Base-by-base conservation (phyloP, 2,329 filamentous ascomycete species). In the Sclerotinia minor region DNA sequence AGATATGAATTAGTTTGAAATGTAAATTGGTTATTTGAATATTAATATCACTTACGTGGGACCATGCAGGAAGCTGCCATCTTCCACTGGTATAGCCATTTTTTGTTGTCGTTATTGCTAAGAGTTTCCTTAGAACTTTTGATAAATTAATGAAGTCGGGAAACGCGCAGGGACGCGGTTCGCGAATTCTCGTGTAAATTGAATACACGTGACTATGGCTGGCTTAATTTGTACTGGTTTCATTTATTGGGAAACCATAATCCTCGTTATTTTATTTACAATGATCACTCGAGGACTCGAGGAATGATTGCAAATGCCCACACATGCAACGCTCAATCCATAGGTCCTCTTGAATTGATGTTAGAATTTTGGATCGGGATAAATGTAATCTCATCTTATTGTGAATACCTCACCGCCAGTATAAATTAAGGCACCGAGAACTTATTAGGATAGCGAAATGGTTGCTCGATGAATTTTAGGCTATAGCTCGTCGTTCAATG, bases 101-200 rank as follows among this genome's bases (percentile, higher is more conserved):
- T 54, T 1, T 50, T 50, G 59, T 47, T 32, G 8, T 47, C 17
- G 7, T 19, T 32, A 3, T 15, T 54, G 32, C n/a, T 66, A 26
- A 15, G 15, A 54, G 15, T 41, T 8, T 11, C n/a, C 29, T 21
- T 3, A 8, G 24, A 61, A 53, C 15, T 67, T 67, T 44, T 52
- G 55, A 35, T 49, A 11, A 41, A 49, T 38, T 24, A 52, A 17
- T 45, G 54, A 49, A 41, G 19, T 44, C 26, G 50, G 41, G 50
- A 53, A 61, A 67, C 47, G 21, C 65, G 45, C 45, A 7, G n/a
- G 29, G 5, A 67, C 55, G 65, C 65, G 65, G 52, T 63, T 61
- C 53, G 64, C 45, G 54, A 60, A 44, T 59, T 66, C 54, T 67
- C 55, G 65, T 67, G 65, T 67, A 67, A 63, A 67, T 67, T 67